Percentiles rank a stretch among this genome's conserved stretches.
Evolutionary conservation across 176 grass and related monocot genomes (phyloP).

Genomic region (Triticum timopheevii): DNA sequence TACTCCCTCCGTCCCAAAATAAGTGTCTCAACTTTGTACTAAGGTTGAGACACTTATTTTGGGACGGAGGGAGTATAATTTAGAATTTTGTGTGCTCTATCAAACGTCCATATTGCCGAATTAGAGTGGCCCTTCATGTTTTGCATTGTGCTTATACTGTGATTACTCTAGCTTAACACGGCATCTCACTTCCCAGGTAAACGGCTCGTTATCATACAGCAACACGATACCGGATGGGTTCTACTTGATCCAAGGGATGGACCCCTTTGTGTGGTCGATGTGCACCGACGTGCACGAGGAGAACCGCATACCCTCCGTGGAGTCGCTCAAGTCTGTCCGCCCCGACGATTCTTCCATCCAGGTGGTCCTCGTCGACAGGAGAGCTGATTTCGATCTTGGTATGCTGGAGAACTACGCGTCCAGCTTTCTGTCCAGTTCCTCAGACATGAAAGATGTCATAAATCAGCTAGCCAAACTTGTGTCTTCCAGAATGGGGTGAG

Average conservation of each 20-base stretch:
- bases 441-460: conserved; percentile 64
- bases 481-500: conserved; percentile 84
- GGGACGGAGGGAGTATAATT: too few relatives aligned
- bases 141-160: neutral
- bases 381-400: conserved; percentile 65
- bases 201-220: conserved; percentile 81
- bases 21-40: too few relatives aligned
- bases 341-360: conserved; percentile 69
- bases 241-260: conserved; percentile 94
- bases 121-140: neutral
- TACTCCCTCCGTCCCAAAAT: too few relatives aligned
- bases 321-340: conserved; percentile 59
- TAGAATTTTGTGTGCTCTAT: neutral
- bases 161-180: neutral
- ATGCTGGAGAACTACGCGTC: conserved; percentile 58
- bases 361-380: conserved; percentile 67
- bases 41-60: too few relatives aligned
- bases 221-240: conserved; percentile 84
- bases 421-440: conserved; percentile 53
- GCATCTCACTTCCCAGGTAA: conserved; percentile 46
- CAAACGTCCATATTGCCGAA: neutral
- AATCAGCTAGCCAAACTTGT: conserved; percentile 82
- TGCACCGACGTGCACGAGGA: conserved; percentile 86
- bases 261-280: conserved; percentile 90
- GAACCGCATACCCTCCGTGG: conserved; percentile 69